phyloP scores from a whole-genome alignment of 495 filamentous ascomycete species.

The Talaromyces trachyspermus region DNA sequence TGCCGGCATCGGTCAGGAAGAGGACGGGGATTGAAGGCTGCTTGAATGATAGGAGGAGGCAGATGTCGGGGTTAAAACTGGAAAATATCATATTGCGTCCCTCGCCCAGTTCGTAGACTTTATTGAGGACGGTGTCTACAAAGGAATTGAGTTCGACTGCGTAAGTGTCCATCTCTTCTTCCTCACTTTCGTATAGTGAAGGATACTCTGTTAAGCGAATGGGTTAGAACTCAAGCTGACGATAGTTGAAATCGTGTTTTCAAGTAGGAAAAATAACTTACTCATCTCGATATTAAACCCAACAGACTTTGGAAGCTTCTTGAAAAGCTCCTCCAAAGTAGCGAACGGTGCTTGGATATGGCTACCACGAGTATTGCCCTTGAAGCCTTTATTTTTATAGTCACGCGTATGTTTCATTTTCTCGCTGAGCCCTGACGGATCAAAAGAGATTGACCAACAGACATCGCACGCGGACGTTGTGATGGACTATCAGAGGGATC shows the following conservation, averaged over 20 bases:
- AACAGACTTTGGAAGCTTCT: conserved; percentile 66
- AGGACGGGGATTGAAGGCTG: conserved; percentile 91
- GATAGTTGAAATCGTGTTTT: no score
- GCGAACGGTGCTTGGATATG: conserved; percentile 94
- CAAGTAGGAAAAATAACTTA: conserved; percentile 25
- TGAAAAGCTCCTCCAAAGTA: conserved; percentile 88
- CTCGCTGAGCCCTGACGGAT: conserved; percentile 62
- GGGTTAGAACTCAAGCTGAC: no score
- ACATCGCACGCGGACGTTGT: conserved; percentile 47
- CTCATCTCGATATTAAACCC: conserved; percentile 99
- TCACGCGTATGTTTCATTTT: conserved; percentile 96
- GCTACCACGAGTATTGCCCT: conserved; percentile 86
- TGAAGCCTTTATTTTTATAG: conserved; percentile 89
- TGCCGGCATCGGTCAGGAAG: conserved; percentile 87
- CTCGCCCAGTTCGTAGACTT: conserved; percentile 70
- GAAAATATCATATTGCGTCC: conserved; percentile 88
- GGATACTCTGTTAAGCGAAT: conserved; percentile 63
- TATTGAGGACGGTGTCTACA: conserved; percentile 83
- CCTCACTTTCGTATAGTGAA: conserved; percentile 88
- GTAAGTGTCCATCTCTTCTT: conserved; percentile 96
- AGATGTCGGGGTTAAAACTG: conserved; percentile 95
- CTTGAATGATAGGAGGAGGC: conserved; percentile 88
- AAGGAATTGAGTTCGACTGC: conserved; percentile 96
- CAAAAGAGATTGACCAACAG: conserved; percentile 44
- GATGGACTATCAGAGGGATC: conserved; percentile 23